A percentile compares a stretch with the other conserved stretches of the same genome.
These are phyloP conservation scores for Vigna angularis DNA, from an alignment of 306 rosid species.

Conservation along the genomic window DNA sequence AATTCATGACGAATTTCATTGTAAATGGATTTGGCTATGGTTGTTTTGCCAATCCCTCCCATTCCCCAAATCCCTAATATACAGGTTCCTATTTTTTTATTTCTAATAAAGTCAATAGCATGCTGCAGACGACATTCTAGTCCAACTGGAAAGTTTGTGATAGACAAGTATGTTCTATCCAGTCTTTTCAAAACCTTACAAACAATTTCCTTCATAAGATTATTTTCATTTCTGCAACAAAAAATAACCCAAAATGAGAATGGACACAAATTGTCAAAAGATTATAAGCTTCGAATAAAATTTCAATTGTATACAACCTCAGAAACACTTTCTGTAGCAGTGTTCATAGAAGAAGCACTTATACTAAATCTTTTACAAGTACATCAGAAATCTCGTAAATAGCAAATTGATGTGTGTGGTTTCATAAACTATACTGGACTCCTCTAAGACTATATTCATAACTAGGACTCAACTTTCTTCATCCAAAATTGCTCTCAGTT, in stretches of 20 bases:
- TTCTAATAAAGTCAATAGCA: not conserved
- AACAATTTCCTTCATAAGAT: slow-evolving; percentile 7
- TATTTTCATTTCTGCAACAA: slow-evolving; percentile 4
- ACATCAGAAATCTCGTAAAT: not conserved
- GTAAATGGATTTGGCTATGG: slow-evolving; percentile 20
- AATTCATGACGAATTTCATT: slow-evolving; percentile 15
- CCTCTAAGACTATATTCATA: too few species aligned
- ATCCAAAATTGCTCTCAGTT: too few species aligned
- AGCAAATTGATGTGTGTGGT: not conserved
- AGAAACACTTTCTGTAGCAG: not conserved
- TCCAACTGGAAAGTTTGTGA: not conserved
- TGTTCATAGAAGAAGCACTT: not conserved
- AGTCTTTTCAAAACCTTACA: not conserved
- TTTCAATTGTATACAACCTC: not conserved
- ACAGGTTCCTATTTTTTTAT: not conserved
- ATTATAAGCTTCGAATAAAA: not conserved
- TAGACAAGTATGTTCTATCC: not conserved
- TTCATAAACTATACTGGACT: not conserved
- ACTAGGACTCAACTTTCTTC: too few species aligned
- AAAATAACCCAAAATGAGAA: not conserved
- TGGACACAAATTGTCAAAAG: not conserved
- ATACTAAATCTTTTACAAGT: not conserved
- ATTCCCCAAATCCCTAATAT: slow-evolving; percentile 30
- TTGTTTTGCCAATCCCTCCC: slow-evolving; percentile 16
- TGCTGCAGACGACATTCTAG: not conserved